Base-by-base conservation (phyloP, 805 yeast genomes). In the Metschnikowia aberdeeniae region DNA sequence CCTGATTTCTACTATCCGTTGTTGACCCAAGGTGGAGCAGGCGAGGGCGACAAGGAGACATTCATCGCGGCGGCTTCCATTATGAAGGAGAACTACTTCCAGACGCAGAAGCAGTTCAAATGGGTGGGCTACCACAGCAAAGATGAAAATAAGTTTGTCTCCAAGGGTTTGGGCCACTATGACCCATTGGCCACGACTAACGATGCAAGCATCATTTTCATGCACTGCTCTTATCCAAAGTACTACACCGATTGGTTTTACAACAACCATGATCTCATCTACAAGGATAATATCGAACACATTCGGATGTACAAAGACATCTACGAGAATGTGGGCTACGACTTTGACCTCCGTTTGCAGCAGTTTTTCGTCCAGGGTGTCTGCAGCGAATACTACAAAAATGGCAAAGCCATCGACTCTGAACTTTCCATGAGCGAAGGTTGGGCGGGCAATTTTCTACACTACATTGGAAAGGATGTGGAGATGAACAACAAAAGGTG, bases 41-140 rank as follows among this genome's bases (percentile, higher is more conserved):
- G 92, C 24, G 86, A 84, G 66, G 90, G 92, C 42, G 92, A 85
- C 57, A 85, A 85, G 58, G 92, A 85, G 57, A 83, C 92, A 0
- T 84, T 82, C 53, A 75, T 80, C 33, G 79, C 84, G 8, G 89
- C 88, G 1, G 86, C 89, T 3, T 70, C 73, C 43, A 81, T 67
- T 1, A 56, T 78, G 56, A 52, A 61, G 0, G 63, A 68, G 42
- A 72, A 77, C 2, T 81, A 72, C 59, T 78, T 75, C 58, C 89
- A 83, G 60, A 63, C 57, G 64, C 75, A 46, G 55, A 80, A 58
- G 71, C 78, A 46, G 36, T 70, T 70, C 53, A 49, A 54, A 37
- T 70, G 74, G 73, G 58, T 61, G 8, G 62, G 73, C 3, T 69
- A 68, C 53, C 45, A 53, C 5, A 64, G 75, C 55, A 59, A 70